Conservation (phyloP, 306 rosid genomes). For the Sphenostylis stenocarpa region DNA sequence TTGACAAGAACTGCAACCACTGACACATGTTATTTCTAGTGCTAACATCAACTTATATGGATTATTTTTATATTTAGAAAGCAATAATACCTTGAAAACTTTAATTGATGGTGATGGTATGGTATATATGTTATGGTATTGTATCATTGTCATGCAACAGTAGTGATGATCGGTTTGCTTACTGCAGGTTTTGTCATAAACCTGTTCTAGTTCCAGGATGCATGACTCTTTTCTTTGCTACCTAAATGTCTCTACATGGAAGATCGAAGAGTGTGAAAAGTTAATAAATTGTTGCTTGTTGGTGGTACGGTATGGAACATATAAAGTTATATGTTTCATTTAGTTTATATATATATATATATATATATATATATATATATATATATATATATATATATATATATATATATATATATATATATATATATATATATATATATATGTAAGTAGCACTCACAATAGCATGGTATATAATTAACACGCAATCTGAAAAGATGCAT, state of each 20-base stretch:
- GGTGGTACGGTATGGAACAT: neutral
- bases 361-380: neutral
- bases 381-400: neutral
- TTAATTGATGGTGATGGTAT: neutral
- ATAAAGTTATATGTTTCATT: neutral
- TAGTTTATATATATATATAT: neutral
- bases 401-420: neutral
- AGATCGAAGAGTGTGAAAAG: neutral
- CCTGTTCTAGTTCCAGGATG: neutral
- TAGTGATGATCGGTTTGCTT: neutral
- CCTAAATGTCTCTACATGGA: neutral
- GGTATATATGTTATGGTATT: neutral
- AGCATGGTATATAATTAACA: neutral
- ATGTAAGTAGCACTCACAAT: neutral
- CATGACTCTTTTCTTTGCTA: slow-evolving; percentile 1
- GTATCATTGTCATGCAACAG: neutral
- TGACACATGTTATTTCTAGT: slow-evolving; percentile 25
- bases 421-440: neutral
- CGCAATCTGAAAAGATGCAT: neutral
- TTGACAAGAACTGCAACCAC: slow-evolving; percentile 21
- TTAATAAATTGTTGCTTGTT: neutral
- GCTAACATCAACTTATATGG: neutral
- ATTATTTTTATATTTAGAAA: neutral
- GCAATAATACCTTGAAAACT: neutral
- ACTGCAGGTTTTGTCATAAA: slow-evolving; percentile 16